Evolutionary conservation across 2,329 filamentous ascomycete genomes (phyloP).

Genomic region (Knoxdaviesia capensis): DNA sequence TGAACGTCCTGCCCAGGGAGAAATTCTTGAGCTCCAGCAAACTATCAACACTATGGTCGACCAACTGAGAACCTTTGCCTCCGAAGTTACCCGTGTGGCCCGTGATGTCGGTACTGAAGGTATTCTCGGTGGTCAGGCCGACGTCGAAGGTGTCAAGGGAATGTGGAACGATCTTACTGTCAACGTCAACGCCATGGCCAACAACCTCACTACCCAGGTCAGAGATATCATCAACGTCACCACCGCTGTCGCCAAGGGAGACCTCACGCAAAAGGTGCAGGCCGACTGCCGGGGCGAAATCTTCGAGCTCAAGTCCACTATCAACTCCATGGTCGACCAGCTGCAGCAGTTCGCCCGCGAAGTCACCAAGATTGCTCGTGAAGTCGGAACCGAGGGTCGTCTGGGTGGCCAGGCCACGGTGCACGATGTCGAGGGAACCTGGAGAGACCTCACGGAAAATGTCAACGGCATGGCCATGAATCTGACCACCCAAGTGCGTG

Average conservation of each 20-base stretch:
- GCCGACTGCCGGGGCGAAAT: slow-evolving; percentile 85
- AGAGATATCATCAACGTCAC: slow-evolving; percentile 81
- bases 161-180: slow-evolving; percentile 81
- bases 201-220: slow-evolving; percentile 73
- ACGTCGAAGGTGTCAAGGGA: slow-evolving; percentile 67
- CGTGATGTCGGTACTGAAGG: slow-evolving; percentile 72
- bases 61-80: slow-evolving; percentile 64
- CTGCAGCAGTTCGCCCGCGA: slow-evolving; percentile 91
- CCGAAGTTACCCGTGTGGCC: slow-evolving; percentile 65
- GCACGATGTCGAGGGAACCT: slow-evolving; percentile 90
- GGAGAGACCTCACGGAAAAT: slow-evolving; percentile 86
- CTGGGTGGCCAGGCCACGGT: slow-evolving; percentile 89
- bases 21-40: slow-evolving; percentile 66
- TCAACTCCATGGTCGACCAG: slow-evolving; percentile 98
- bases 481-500: slow-evolving; percentile 87
- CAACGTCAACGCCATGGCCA: slow-evolving; percentile 76
- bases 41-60: slow-evolving; percentile 86
- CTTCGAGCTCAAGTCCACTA: slow-evolving; percentile 86
- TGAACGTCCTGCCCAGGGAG: slow-evolving; percentile 58
- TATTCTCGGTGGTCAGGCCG: slow-evolving; percentile 63
- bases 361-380: slow-evolving; percentile 87
- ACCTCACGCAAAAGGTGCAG: slow-evolving; percentile 91
- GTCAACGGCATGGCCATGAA: slow-evolving; percentile 99
- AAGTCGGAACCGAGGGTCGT: slow-evolving; percentile 89
- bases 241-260: slow-evolving; percentile 57